Conservation (phyloP, 345 rosid species). For the Ailanthus altissimus region DNA sequence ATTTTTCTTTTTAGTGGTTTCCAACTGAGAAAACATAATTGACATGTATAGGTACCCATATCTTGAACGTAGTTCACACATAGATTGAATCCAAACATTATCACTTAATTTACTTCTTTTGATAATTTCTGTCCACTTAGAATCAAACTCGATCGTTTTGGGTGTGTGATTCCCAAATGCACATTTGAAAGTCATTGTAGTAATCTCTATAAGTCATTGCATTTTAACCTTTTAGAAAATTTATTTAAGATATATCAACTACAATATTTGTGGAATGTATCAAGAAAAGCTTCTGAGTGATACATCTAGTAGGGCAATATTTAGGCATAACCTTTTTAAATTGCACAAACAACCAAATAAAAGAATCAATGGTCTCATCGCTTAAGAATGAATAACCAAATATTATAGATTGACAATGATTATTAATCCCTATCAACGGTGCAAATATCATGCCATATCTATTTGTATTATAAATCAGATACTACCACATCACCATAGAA, state of each 20-base stretch:
- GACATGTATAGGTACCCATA: no score
- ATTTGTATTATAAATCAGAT: no score
- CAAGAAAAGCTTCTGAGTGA: not conserved
- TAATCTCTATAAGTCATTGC: not conserved
- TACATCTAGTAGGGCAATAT: not conserved
- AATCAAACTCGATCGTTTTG: no score
- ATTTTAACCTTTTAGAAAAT: no score
- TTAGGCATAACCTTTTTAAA: not conserved
- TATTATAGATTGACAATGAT: not conserved
- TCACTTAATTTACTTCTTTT: no score
- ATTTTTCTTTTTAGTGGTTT: no score
- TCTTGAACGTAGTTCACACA: no score
- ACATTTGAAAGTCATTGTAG: not conserved
- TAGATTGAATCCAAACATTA: no score
- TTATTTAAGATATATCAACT: no score
- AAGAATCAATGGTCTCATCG: not conserved
- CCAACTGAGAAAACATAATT: no score
- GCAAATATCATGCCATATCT: not conserved
- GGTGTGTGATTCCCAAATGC: not conserved
- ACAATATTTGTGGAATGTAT: not conserved
- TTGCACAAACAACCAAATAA: not conserved
- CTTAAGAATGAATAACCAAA: not conserved
- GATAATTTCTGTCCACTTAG: no score
- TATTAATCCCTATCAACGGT: not conserved
- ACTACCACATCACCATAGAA: no score